Evolutionary conservation across 2,329 filamentous ascomycete species (phyloP), one percentile per base, ranked within the genome.

Genomic region (Fusarium proliferatum): DNA sequence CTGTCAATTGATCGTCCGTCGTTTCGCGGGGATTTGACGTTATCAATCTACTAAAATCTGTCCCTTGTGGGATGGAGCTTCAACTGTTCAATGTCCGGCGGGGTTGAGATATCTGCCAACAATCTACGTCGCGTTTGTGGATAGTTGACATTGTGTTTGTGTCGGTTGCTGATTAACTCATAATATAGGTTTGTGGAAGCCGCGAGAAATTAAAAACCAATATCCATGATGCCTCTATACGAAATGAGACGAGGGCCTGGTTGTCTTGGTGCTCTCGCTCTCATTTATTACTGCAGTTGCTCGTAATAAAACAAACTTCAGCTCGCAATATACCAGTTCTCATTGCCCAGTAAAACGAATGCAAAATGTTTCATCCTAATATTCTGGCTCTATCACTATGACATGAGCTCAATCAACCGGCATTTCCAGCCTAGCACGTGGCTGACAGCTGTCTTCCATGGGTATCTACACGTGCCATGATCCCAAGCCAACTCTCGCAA

Each of bases 391-490:
- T 49, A 51, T 64, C 34, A 39, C 56, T 49, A 45, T 64, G 56
- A 23, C 56, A 59, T 72, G 45, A 63, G 53, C 43, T 65, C 39
- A 61, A 41, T 61, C 43, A 56, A 38, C 58, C 52, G 38, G 52
- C 63, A 57, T 61, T 48, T 53, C 39, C 64, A 69, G 59, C 42
- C 46, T 64, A 62, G 59, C 71, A 72, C 62, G 63, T 68, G 67
- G 71, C 71, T 74, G 63, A 68, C 55, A 74, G 62, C 51, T 60
- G 34, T 60, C 71, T 52, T 60, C 57, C 49, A 63, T 72, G 48
- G 66, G 57, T 62, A 72, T 69, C 60, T 65, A 55, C 62, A 68
- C 33, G 42, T 65, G 61, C 52, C 39, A 46, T 61, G 60, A 51
- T 69, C 64, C 41, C 56, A 58, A 55, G 60, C 56, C 42, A 60